Evolutionary conservation across 192 early-diverging fungal genomes (phyloP).

Genomic region (Kappamyces sp.): DNA sequence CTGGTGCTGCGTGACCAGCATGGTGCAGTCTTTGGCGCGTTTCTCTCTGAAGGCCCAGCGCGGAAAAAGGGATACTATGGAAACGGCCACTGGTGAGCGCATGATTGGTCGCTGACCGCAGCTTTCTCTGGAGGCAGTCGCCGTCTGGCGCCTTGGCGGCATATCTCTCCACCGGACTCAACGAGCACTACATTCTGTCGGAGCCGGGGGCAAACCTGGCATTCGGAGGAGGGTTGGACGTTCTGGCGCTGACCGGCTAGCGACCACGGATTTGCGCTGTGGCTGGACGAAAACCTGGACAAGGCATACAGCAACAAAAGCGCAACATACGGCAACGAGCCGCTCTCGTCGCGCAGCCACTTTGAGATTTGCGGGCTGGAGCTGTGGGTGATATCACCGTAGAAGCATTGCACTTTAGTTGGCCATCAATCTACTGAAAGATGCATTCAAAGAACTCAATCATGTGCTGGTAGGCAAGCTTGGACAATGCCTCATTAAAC

Average conservation of each 20-base stretch:
- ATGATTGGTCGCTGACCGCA: not conserved
- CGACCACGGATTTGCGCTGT: conserved; percentile 44
- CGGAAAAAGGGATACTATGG: conserved; percentile 39
- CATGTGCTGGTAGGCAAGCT: conserved; percentile 18
- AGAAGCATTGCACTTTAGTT: not conserved
- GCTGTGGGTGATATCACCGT: conserved; percentile 27
- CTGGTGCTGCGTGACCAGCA: conserved; percentile 23
- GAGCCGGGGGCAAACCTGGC: conserved; percentile 20
- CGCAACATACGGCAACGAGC: conserved; percentile 43
- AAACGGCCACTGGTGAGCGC: conserved; percentile 37
- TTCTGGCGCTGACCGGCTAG: conserved; percentile 10
- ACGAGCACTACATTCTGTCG: conserved; percentile 29
- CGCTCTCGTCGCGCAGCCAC: conserved; percentile 24
- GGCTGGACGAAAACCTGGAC: conserved; percentile 40
- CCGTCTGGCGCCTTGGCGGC: conserved; percentile 5
- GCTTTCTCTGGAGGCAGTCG: conserved; percentile 25
- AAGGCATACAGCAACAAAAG: conserved; percentile 41
- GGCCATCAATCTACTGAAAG: not conserved
- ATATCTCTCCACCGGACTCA: conserved; percentile 26
- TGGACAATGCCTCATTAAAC: conserved; percentile 18
- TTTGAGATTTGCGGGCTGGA: conserved; percentile 41
- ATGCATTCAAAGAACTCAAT: conserved; percentile 29
- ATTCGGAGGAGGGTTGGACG: conserved; percentile 28
- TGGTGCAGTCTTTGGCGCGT: conserved; percentile 42
- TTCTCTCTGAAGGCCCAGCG: conserved; percentile 27